Percentiles rank a stretch among this genome's conserved stretches.
Evolutionary conservation across 345 rosid species (phyloP).

Genomic region (Linum lewisii): DNA sequence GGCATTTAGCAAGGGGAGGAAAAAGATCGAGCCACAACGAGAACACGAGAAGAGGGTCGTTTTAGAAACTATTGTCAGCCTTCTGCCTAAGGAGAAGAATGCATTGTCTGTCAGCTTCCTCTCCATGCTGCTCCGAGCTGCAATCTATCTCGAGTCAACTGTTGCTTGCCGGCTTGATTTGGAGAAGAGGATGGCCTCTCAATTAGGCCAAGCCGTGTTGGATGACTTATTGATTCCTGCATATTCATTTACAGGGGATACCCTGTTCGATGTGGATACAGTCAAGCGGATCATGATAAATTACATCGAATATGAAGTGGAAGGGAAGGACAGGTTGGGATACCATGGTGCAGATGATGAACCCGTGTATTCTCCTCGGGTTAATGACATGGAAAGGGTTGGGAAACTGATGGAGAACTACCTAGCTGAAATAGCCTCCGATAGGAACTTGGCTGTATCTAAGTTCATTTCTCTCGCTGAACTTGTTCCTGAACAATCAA

Average conservation of each 20-base stretch:
- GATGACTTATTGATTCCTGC: conserved; percentile 85
- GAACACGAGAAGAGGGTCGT: conserved; percentile 88
- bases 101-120: conserved; percentile 84
- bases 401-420: conserved; percentile 87
- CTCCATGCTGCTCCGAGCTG: conserved; percentile 77
- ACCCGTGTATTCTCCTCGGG: conserved; percentile 29
- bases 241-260: conserved; percentile 63
- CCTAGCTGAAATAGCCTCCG: conserved; percentile 80
- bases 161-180: conserved; percentile 89
- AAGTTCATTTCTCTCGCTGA: conserved; percentile 63
- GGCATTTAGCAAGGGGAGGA: conserved; percentile 61
- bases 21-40: conserved; percentile 60
- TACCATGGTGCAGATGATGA: conserved; percentile 26
- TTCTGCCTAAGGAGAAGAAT: conserved; percentile 73
- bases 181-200: conserved; percentile 79
- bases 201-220: conserved; percentile 70
- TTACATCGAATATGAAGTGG: conserved; percentile 54
- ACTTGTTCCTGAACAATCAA: conserved; percentile 69
- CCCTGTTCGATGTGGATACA: conserved; percentile 72
- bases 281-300: conserved; percentile 67
- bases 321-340: conserved; percentile 27
- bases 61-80: conserved; percentile 79
- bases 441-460: conserved; percentile 47
- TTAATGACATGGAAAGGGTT: conserved; percentile 61
- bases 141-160: conserved; percentile 81